A percentile compares a stretch with the other conserved stretches of the same genome.
phyloP scores from a whole-genome alignment of 306 rosid species.

The Prunus armeniaca region DNA sequence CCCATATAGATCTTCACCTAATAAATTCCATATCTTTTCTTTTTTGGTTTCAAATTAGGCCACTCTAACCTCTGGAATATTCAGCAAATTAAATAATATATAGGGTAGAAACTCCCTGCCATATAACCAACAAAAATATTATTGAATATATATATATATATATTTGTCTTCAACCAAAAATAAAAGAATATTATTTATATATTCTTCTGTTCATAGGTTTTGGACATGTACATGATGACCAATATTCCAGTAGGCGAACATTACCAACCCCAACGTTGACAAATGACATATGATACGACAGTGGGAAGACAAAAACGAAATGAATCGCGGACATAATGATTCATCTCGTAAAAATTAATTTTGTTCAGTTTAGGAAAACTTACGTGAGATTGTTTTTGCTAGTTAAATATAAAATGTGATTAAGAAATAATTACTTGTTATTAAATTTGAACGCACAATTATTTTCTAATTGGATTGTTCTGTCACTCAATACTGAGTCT shows the following conservation, averaged over 20 bases:
- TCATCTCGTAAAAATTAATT: no score
- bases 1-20: neutral
- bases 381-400: no score
- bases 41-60: neutral
- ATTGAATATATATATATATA: neutral
- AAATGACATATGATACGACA: neutral
- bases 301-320: neutral
- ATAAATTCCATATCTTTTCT: neutral
- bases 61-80: neutral
- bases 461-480: no score
- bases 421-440: no score
- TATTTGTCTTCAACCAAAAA: no score
- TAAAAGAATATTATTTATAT: no score
- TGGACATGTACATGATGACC: neutral
- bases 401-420: no score
- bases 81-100: neutral
- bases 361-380: no score
- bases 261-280: slow-evolving; percentile 2
- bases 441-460: no score
- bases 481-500: no score
- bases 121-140: neutral
- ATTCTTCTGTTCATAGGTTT: neutral
- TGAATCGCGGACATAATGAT: no score
- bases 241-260: neutral
- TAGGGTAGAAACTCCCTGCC: neutral